Evolutionary conservation across 129 eudicot genomes (phyloP).

Genomic region (Glebionis coronaria): DNA sequence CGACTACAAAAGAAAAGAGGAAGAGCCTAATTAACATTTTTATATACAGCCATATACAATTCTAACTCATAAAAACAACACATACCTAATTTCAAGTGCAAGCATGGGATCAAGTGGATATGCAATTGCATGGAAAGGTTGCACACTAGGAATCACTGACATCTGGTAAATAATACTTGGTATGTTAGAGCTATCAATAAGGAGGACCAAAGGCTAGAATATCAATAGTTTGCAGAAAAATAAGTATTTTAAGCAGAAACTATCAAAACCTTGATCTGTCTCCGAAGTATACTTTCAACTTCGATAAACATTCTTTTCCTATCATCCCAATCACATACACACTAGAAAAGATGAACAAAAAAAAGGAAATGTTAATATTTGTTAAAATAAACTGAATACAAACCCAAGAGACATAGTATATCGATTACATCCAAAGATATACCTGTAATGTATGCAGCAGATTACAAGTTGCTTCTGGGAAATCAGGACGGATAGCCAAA

Average conservation of each 20-base stretch:
- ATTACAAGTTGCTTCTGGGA: conserved; percentile 95
- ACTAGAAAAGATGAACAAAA: conserved; percentile 32
- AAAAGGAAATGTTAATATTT: neutral
- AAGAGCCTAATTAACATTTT: conserved; percentile 4
- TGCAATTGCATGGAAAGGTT: conserved; percentile 97
- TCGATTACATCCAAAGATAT: conserved; percentile 9
- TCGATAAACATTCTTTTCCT: conserved; percentile 78
- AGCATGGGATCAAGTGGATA: conserved; percentile 98
- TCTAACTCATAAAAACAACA: neutral
- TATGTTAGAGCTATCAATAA: conserved; percentile 13
- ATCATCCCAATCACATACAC: conserved; percentile 94
- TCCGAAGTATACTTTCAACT: conserved; percentile 83
- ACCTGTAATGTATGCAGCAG: conserved; percentile 96
- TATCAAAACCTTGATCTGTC: conserved; percentile 76
- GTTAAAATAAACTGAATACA: neutral
- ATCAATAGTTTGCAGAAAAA: neutral
- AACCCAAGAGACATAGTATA: neutral
- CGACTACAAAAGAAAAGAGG: conserved; percentile 44
- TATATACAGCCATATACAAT: neutral
- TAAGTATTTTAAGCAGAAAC: conserved; percentile 5
- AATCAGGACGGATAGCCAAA: conserved; percentile 73
- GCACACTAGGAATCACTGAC: conserved; percentile 96
- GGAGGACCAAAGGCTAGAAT: neutral
- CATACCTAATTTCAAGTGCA: conserved; percentile 89
- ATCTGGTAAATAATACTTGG: conserved; percentile 43